Percentiles rank a stretch among this genome's conserved stretches.
These are phyloP conservation scores for Leccinellum luteum DNA, from an alignment of 768 basidiomycete species.

Conservation along the genomic window DNA sequence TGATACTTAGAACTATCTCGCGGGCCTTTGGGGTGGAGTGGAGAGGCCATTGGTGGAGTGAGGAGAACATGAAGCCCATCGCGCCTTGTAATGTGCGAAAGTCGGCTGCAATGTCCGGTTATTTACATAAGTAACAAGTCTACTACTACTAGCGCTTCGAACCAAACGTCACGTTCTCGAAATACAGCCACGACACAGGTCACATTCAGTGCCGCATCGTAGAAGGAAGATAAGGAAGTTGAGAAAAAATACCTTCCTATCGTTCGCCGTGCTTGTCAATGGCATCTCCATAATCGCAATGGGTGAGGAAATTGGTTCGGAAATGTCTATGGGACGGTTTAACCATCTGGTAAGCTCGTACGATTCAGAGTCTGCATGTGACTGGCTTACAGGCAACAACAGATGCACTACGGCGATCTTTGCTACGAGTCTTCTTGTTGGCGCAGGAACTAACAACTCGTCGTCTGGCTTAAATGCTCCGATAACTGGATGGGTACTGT, in stretches of 20 bases:
- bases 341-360: conserved; percentile 79
- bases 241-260: conserved; percentile 73
- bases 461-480: conserved; percentile 93
- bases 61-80: conserved; percentile 11
- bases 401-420: conserved; percentile 99
- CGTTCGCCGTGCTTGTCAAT: conserved; percentile 89
- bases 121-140: too few relatives aligned
- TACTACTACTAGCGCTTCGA: too few relatives aligned
- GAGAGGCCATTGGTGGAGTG: conserved; percentile 23
- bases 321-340: conserved; percentile 97
- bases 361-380: not conserved
- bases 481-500: conserved; percentile 97
- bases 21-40: conserved; percentile 23
- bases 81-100: too few relatives aligned
- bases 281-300: conserved; percentile 94
- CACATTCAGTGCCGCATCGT: too few relatives aligned
- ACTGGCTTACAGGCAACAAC: conserved; percentile 16
- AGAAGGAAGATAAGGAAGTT: conserved; percentile 60
- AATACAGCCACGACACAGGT: too few relatives aligned
- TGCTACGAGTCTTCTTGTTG: conserved; percentile 97
- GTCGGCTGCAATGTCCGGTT: too few relatives aligned
- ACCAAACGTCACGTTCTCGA: too few relatives aligned
- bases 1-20: conserved; percentile 19
- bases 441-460: conserved; percentile 98
- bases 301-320: conserved; percentile 97